Conservation (phyloP, 345 rosid species). For the Camelina laxa region DNA sequence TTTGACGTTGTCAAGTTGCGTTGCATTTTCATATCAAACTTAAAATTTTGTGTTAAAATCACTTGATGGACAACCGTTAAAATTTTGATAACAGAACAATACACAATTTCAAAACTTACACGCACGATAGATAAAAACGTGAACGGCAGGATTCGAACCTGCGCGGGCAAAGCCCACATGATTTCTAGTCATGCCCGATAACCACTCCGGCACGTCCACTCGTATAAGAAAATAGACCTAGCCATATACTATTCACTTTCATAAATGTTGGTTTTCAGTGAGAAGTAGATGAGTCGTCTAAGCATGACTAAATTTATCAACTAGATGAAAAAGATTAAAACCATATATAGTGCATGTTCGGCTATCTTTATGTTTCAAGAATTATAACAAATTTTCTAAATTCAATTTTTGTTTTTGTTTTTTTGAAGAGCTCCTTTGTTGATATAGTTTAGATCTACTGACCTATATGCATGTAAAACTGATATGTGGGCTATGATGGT, state of each 20-base stretch:
- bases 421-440: not conserved
- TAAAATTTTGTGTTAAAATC: too few relatives aligned
- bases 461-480: too few relatives aligned
- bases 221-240: not conserved
- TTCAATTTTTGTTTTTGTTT: too few relatives aligned
- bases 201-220: constrained; percentile 48
- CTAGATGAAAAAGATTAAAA: not conserved
- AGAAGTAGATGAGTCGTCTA: not conserved
- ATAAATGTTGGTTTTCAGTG: not conserved
- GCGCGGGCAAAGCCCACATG: constrained; percentile 96
- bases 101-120: too few relatives aligned
- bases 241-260: not conserved
- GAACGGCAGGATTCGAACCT: constrained; percentile 78
- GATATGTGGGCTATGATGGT: not conserved
- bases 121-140: too few relatives aligned
- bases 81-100: too few relatives aligned
- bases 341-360: too few relatives aligned
- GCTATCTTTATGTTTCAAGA: not conserved
- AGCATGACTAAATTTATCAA: not conserved
- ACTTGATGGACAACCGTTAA: too few relatives aligned
- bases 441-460: too few relatives aligned
- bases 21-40: not conserved
- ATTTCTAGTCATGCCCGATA: constrained; percentile 95
- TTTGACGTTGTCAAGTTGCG: not conserved
- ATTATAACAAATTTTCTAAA: too few relatives aligned